Base-by-base conservation (phyloP, 768 basidiomycete species). In the Kwoniella dendrophila region DNA sequence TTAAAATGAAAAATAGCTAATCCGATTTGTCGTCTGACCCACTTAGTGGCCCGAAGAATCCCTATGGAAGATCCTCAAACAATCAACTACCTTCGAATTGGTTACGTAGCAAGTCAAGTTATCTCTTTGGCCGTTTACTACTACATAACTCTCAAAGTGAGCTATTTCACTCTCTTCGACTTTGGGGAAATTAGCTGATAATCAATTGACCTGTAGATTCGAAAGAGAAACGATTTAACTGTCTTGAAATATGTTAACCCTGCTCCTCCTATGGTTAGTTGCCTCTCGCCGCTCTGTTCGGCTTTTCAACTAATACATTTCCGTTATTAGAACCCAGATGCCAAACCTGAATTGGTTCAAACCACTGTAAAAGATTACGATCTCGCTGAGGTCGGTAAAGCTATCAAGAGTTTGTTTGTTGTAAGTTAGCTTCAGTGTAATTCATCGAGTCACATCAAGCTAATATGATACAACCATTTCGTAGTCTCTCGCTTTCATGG, bases 311-410 rank as follows among this genome's bases (percentile, higher is more conserved):
- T 38, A 49, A 41, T 8, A 2, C 8, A 45, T 8, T 6, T 41
- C 44, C 52, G 26, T 78, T 84, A 60, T 86, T 87, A 67, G 83
- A 86, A 70, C 59, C 72, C 72, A 56, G 72, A 73, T 30, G 66
- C 69, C 12, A 66, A 27, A 87, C 87, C 56, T 82, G 86, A 77
- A 52, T 84, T 93, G 16, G 84, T 92, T 29, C 90, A 89, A n/a
- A 96, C 92, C 6, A 99, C 95, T 4, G 86, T 90, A 45, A 85
- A 86, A 49, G 95, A 99, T 76, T 99, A 99, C 65, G 95, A 99
- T 81, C 86, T 97, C 24, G 81, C 84, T 0, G 90, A 99, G 80
- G 86, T 86, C 0, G 89, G 89, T 41, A 93, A 95, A 71, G 77
- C 80, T 12, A 77, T 80, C 63, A 74, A 80, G 36, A 83, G 78